Percentiles rank a stretch among this genome's conserved stretches.
Conservation (phyloP, 306 rosid species). For the Lathyrus sativus region DNA sequence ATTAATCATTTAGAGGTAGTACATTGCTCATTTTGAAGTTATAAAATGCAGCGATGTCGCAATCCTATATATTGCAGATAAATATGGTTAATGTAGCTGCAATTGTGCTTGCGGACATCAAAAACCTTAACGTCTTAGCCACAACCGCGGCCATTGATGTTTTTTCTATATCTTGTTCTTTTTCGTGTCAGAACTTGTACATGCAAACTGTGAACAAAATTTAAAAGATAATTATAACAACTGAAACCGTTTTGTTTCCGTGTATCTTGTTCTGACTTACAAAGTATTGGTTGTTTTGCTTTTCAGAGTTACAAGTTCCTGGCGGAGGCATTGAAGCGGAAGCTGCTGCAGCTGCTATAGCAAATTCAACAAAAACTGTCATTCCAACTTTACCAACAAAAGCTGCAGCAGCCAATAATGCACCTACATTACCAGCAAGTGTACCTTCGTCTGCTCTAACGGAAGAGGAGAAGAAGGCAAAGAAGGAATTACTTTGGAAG, state of each 20-base stretch:
- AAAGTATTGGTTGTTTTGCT: slow-evolving; percentile 29
- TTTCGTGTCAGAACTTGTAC: neutral
- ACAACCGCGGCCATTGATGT: too few relatives aligned
- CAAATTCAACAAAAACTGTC: too few relatives aligned
- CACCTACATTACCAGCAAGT: slow-evolving; percentile 34
- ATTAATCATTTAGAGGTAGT: too few relatives aligned
- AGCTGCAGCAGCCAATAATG: slow-evolving; percentile 39
- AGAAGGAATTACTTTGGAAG: slow-evolving; percentile 67
- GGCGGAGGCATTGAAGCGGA: slow-evolving; percentile 60
- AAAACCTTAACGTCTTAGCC: too few relatives aligned
- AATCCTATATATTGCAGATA: too few relatives aligned
- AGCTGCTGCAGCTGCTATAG: neutral
- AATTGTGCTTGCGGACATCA: neutral
- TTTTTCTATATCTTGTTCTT: too few relatives aligned
- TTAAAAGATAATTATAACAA: neutral
- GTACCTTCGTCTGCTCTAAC: slow-evolving; percentile 26
- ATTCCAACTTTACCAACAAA: too few relatives aligned
- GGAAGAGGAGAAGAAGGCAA: slow-evolving; percentile 51
- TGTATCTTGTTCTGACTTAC: slow-evolving; percentile 15
- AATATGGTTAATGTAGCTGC: neutral
- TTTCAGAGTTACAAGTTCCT: slow-evolving; percentile 64
- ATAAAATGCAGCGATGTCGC: too few relatives aligned
- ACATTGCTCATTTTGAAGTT: too few relatives aligned
- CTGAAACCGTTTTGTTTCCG: slow-evolving; percentile 16
- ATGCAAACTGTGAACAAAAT: neutral